Conservation (phyloP, 306 rosid genomes). For the Vachellia pachyceras region DNA sequence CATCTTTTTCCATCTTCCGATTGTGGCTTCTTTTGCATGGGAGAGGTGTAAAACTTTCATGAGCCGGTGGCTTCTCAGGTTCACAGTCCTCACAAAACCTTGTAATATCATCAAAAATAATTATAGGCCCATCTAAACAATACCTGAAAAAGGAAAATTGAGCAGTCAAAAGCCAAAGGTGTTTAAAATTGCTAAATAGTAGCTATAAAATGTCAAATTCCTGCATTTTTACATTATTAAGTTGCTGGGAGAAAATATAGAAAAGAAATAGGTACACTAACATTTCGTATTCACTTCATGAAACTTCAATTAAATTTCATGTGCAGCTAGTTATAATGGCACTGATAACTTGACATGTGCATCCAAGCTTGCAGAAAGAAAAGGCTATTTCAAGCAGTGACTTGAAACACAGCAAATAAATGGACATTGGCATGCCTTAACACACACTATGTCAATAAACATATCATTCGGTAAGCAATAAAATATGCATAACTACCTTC, state of each 20-base stretch:
- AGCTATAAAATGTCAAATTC: constrained; percentile 1
- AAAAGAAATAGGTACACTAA: background rate
- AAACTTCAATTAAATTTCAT: background rate
- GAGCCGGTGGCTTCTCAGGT: constrained; percentile 36
- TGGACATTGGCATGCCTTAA: background rate
- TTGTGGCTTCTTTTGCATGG: constrained; percentile 16
- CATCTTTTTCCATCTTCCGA: constrained; percentile 22
- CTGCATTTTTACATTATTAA: background rate
- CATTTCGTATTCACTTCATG: background rate
- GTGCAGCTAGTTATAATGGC: background rate
- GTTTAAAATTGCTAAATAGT: constrained; percentile 3
- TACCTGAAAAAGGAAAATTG: constrained; percentile 49
- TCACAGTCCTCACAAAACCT: constrained; percentile 87
- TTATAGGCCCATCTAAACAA: constrained; percentile 59
- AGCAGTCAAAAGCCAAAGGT: constrained; percentile 23
- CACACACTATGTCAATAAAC: background rate
- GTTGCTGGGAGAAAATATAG: background rate
- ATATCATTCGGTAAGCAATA: background rate
- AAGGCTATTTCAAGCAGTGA: background rate
- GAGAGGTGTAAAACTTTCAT: constrained; percentile 18
- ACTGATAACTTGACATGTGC: background rate
- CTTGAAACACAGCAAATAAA: background rate
- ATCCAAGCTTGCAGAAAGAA: background rate
- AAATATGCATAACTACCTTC: background rate
- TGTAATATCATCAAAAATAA: constrained; percentile 40